Evolutionary conservation across 257 asterid genomes (phyloP).

Genomic region (Penstemon barbatus): DNA sequence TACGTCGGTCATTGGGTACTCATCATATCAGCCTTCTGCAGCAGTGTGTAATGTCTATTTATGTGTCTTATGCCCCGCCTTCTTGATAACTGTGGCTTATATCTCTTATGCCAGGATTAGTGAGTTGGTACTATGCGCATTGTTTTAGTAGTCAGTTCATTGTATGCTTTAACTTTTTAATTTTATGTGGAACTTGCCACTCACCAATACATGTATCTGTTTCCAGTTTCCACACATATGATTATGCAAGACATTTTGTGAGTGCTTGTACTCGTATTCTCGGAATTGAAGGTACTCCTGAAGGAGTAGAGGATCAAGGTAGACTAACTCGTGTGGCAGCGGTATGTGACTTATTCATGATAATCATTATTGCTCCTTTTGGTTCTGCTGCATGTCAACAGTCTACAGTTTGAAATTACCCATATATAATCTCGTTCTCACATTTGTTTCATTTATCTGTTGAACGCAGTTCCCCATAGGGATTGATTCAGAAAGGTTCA

Average conservation of each 20-base stretch:
- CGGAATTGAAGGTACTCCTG: slow-evolving; percentile 96
- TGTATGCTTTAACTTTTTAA: neutral
- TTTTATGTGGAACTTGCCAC: neutral
- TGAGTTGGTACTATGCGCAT: neutral
- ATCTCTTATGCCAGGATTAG: slow-evolving; percentile 4
- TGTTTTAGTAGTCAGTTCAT: slow-evolving; percentile 3
- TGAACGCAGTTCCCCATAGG: slow-evolving; percentile 82
- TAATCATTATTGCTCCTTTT: slow-evolving; percentile 7
- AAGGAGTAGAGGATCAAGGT: slow-evolving; percentile 97
- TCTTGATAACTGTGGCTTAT: slow-evolving; percentile 14
- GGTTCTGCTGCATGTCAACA: slow-evolving; percentile 19
- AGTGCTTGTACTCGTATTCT: slow-evolving; percentile 97
- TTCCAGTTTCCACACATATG: slow-evolving; percentile 91
- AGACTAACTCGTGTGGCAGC: slow-evolving; percentile 97
- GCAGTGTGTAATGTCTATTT: slow-evolving; percentile 6
- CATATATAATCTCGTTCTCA: slow-evolving; percentile 23
- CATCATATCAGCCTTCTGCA: slow-evolving; percentile 6
- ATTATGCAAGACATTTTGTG: slow-evolving; percentile 91
- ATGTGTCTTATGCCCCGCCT: neutral
- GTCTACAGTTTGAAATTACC: slow-evolving; percentile 12
- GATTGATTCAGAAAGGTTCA: slow-evolving; percentile 88
- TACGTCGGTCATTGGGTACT: neutral
- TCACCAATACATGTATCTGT: slow-evolving; percentile 30
- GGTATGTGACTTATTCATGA: slow-evolving; percentile 42
- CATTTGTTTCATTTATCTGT: slow-evolving; percentile 24